Evolutionary conservation across 371 early-diverging fungal genomes (phyloP).

Genomic region (Mucor indicus): DNA sequence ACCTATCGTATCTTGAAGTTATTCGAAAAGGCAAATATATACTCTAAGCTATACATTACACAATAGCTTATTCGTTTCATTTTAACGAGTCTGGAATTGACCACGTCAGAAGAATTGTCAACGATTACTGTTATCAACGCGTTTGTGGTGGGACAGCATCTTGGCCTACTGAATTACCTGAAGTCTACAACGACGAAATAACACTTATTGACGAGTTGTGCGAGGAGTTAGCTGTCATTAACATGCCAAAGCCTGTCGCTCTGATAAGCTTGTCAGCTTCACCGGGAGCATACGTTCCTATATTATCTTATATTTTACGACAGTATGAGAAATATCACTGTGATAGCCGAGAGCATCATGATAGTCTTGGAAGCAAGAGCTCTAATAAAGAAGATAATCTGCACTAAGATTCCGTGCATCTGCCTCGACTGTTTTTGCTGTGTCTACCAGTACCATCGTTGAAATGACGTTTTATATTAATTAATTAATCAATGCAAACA

Average conservation of each 20-base stretch:
- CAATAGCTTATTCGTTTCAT: not conserved
- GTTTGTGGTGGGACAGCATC: slow-evolving; percentile 3
- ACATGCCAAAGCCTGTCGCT: slow-evolving; percentile 4
- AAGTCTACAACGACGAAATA: slow-evolving; percentile 2
- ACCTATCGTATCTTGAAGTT: not conserved
- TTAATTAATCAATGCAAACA: not conserved
- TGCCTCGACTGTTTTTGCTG: not conserved
- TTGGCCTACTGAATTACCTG: slow-evolving; percentile 2
- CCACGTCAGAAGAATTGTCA: not conserved
- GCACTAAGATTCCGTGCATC: not conserved
- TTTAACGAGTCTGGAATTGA: not conserved
- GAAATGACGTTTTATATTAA: slow-evolving; percentile 3
- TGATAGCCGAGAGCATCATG: not conserved
- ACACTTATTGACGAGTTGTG: slow-evolving; percentile 1
- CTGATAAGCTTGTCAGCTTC: not conserved
- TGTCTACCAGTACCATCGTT: slow-evolving; percentile 1
- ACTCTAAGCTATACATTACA: too few species aligned
- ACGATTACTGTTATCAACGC: slow-evolving; percentile 1
- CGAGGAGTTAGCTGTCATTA: not conserved
- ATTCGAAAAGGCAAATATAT: too few species aligned
- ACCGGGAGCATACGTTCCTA: slow-evolving; percentile 2
- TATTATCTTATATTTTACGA: not conserved
- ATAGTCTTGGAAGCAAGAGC: too few species aligned
- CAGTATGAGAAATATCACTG: not conserved
- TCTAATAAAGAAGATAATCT: not conserved